These are phyloP conservation scores for Ettlia oleoabundans DNA, from an alignment of 139 green algal species.

Conservation along the genomic window DNA sequence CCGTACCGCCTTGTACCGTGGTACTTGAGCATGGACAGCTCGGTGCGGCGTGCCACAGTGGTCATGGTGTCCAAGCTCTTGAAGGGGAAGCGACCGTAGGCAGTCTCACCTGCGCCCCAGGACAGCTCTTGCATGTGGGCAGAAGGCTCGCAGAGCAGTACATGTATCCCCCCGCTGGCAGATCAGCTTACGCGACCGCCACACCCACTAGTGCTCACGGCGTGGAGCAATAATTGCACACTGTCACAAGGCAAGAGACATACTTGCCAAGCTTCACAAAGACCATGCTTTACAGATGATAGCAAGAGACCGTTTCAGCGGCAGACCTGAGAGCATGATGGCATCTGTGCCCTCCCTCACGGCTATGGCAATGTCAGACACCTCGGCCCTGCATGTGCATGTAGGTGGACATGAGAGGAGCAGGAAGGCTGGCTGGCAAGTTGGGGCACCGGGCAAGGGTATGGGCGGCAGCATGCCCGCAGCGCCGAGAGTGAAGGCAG, in stretches of 20 bases:
- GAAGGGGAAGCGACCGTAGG: constrained; percentile 73
- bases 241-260: too few species aligned
- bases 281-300: too few species aligned
- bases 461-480: too few species aligned
- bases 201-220: too few species aligned
- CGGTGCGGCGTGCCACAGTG: constrained; percentile 70
- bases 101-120: constrained; percentile 70
- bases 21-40: constrained; percentile 70
- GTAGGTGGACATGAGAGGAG: background rate
- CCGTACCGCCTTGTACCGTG: constrained; percentile 68
- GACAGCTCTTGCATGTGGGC: too few species aligned
- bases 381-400: constrained; percentile 50
- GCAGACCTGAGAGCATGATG: constrained; percentile 72
- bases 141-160: background rate
- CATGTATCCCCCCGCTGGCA: background rate
- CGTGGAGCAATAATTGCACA: too few species aligned
- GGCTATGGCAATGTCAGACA: constrained; percentile 79
- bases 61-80: constrained; percentile 71
- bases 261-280: too few species aligned
- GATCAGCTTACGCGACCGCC: too few species aligned
- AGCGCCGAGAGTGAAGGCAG: too few species aligned
- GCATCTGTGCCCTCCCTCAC: constrained; percentile 76
- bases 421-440: background rate
- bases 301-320: background rate
- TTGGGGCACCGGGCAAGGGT: too few species aligned